These are phyloP conservation scores for Phellopilus nigrolimitatus DNA, from an alignment of 1,284 basidiomycete genomes.

Conservation along the genomic window DNA sequence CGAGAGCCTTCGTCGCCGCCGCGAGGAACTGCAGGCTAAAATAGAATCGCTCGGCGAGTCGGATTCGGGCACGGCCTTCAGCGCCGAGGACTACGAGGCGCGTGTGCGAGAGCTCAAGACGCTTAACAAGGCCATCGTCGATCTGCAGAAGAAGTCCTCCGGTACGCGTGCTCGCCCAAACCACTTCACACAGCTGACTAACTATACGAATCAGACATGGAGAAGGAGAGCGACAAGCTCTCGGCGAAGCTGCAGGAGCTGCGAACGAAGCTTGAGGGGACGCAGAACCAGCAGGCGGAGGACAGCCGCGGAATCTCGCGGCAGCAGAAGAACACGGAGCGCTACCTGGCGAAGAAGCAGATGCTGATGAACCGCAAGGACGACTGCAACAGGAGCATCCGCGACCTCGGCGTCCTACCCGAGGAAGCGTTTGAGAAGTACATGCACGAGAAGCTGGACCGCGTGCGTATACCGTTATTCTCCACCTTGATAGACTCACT, in stretches of 20 bases:
- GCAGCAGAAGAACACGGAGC: conserved; percentile 92
- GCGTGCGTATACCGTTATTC: conserved; percentile 45
- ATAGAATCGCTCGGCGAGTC: conserved; percentile 72
- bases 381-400: conserved; percentile 90
- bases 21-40: conserved; percentile 73
- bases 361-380: conserved; percentile 83
- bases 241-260: conserved; percentile 62
- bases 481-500: conserved; percentile 1
- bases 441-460: conserved; percentile 75
- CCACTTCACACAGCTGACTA: not conserved
- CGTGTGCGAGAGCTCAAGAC: conserved; percentile 64
- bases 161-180: conserved; percentile 39
- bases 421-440: conserved; percentile 98
- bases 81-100: conserved; percentile 62
- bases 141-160: conserved; percentile 57
- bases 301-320: conserved; percentile 81
- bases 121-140: conserved; percentile 62
- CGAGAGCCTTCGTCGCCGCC: conserved; percentile 77
- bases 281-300: conserved; percentile 80
- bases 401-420: conserved; percentile 93
- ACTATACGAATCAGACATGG: conserved; percentile 43
- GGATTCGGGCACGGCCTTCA: conserved; percentile 53
- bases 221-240: conserved; percentile 68
- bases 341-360: conserved; percentile 88
- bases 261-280: conserved; percentile 63